Evolutionary conservation across 1,139 yeast genomes (phyloP).

Genomic region (Diutina ranongensis): DNA sequence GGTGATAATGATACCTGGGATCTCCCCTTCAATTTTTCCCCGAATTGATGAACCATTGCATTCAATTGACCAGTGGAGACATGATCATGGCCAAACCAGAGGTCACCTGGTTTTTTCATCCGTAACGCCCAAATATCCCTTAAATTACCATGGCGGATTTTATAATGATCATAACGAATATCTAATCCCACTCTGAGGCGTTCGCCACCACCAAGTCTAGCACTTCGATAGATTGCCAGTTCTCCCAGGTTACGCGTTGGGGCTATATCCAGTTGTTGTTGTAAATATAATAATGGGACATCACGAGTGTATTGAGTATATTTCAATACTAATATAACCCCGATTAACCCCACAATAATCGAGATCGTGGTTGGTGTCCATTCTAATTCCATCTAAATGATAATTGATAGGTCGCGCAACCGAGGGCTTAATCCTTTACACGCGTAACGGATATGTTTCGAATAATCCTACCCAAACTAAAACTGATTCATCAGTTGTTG

Average conservation of each 20-base stretch:
- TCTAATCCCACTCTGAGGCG: slow-evolving; percentile 58
- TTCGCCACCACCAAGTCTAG: slow-evolving; percentile 48
- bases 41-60: slow-evolving; percentile 14
- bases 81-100: slow-evolving; percentile 13
- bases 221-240: slow-evolving; percentile 55
- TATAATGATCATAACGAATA: slow-evolving; percentile 47
- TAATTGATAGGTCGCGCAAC: background rate
- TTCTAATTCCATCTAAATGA: background rate
- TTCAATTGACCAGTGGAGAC: slow-evolving; percentile 17
- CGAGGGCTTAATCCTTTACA: background rate
- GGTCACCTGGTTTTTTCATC: slow-evolving; percentile 12
- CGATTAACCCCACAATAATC: background rate
- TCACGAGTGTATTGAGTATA: slow-evolving; percentile 10
- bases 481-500: background rate
- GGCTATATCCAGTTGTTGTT: slow-evolving; percentile 46
- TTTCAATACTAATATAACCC: background rate
- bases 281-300: slow-evolving; percentile 26
- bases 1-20: slow-evolving; percentile 13
- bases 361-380: background rate
- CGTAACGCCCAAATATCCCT: slow-evolving; percentile 51
- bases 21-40: slow-evolving; percentile 10
- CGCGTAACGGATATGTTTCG: background rate
- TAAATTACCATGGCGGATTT: slow-evolving; percentile 55
- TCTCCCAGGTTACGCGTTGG: slow-evolving; percentile 46
- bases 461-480: slow-evolving; percentile 5